Evolutionary conservation across 768 basidiomycete species (phyloP), one percentile per base, ranked within the genome.

Genomic region (Antrodiella citrinella): DNA sequence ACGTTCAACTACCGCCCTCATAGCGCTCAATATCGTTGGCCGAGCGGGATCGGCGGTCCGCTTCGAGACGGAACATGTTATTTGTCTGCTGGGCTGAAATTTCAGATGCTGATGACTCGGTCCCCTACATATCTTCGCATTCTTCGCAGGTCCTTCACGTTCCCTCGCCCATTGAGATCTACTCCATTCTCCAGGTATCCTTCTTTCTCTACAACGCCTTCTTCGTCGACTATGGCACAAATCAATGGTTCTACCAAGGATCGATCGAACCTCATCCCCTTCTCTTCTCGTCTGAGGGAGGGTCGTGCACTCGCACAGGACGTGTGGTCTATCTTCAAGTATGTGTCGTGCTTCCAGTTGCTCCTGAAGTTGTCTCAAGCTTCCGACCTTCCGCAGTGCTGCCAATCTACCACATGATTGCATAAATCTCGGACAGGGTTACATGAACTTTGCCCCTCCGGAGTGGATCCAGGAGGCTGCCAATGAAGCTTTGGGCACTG

Each of bases 271-370:
- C 74, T 83, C 51, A 73, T 91, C 47, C 75, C 82, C 1, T 81
- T 81, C 63, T 84, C 89, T 1, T 83, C 82, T 1, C 78, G 89
- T 47, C 72, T 92, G 55, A 70, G 65, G 56, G 82, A 86, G 24
- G 90, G 90, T 19, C 77, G 88, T 26, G 90, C 89, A 0, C 66
- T 91, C 25, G 82, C 79, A 18, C 74, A 82, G 65, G 91, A 93
- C 65, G 91, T 94, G 24, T 94, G 91, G 91, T 86, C 87, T 1
- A 87, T 93, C 59, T 93, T 78, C 80, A 90, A 88, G 90, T 89
- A 54, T 44, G 71, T 67, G 21, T 40, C 48, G 13, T 45, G n/a
- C 50, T n/a, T n/a, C n/a, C n/a, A n/a, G n/a, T n/a, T n/a, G n/a
- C 51, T 9, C 47, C 48, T 10, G 50, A 19, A 43, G 41, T 5